phyloP scores from a whole-genome alignment of 257 asterid genomes.

The Solanum paucissectum region DNA sequence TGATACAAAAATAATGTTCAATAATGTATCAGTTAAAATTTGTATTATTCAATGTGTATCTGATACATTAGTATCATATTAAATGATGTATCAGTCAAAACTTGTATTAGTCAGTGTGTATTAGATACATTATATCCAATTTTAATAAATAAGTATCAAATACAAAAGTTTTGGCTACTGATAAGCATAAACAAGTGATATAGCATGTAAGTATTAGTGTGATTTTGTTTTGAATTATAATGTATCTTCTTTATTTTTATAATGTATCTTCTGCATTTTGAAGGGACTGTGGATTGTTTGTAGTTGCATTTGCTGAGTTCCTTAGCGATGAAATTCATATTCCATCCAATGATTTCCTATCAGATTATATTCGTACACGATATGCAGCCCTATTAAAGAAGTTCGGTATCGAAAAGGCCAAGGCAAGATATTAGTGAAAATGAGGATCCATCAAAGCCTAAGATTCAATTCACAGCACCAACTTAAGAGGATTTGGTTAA shows the following conservation, averaged over 20 bases:
- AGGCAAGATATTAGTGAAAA: background rate
- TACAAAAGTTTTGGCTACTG: background rate
- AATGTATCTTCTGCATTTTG: background rate
- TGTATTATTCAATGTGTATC: too few relatives aligned
- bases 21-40: too few relatives aligned
- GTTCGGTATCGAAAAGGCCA: background rate
- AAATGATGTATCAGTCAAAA: background rate
- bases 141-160: too few relatives aligned
- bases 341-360: background rate
- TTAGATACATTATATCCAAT: background rate
- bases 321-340: background rate
- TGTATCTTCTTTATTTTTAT: too few relatives aligned
- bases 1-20: background rate
- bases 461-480: background rate
- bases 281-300: background rate
- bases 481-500: background rate
- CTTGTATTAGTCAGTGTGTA: background rate
- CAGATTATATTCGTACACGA: background rate
- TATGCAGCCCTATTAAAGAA: background rate
- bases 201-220: background rate
- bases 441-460: background rate
- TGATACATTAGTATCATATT: too few relatives aligned
- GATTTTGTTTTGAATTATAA: background rate
- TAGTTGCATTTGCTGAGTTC: background rate
- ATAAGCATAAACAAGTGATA: background rate